phyloP scores from a whole-genome alignment of 164 flowering plant species.

The Vitis rotundifolia region DNA sequence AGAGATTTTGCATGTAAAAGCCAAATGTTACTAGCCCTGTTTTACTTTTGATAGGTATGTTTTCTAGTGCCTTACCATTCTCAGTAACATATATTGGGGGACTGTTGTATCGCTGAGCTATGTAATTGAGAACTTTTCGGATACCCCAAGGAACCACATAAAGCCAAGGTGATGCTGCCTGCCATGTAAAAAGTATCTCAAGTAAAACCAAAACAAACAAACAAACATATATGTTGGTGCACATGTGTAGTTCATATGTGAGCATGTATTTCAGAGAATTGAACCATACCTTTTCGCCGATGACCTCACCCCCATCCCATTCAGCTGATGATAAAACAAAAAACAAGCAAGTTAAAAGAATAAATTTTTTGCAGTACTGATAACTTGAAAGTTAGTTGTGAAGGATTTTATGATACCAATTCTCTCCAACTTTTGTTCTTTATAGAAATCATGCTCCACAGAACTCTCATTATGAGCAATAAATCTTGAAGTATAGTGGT shows the following conservation, averaged over 20 bases:
- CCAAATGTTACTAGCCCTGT: too few relatives aligned
- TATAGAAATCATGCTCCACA: conserved; percentile 47
- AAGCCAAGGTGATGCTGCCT: conserved; percentile 96
- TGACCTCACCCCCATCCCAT: conserved; percentile 61
- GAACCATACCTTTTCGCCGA: conserved; percentile 71
- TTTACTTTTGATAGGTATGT: neutral
- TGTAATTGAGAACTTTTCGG: conserved; percentile 62
- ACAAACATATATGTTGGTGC: neutral
- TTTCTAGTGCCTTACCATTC: conserved; percentile 48
- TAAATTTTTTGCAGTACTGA: neutral
- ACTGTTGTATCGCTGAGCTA: conserved; percentile 56
- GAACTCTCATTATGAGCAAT: conserved; percentile 45
- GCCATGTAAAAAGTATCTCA: conserved; percentile 19
- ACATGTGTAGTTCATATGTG: neutral
- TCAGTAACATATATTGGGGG: conserved; percentile 76
- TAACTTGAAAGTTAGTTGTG: neutral
- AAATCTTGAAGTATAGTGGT: conserved; percentile 85
- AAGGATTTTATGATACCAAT: conserved; percentile 42
- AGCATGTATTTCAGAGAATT: conserved; percentile 17
- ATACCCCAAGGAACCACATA: conserved; percentile 96
- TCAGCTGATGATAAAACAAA: conserved; percentile 41
- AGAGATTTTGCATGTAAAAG: too few relatives aligned
- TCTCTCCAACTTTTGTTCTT: conserved; percentile 62
- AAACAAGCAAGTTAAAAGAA: conserved; percentile 3
- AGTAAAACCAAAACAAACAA: neutral